Conservation (phyloP, 805 yeast genomes). For the Sungouiozyma ichnusensis region DNA sequence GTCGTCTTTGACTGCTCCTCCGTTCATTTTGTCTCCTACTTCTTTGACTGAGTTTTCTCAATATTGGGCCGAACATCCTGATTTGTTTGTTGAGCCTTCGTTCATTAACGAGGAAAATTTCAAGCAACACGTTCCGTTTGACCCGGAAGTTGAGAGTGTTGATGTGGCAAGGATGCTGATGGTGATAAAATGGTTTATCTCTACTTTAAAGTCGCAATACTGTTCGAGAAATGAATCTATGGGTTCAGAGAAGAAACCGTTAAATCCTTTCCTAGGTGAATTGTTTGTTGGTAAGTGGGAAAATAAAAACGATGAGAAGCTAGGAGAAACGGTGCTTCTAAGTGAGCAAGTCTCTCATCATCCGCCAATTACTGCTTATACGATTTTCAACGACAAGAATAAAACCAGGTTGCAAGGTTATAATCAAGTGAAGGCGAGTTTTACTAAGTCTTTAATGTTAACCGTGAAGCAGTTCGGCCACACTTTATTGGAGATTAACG, state of each 20-base stretch:
- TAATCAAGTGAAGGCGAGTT: slow-evolving; percentile 77
- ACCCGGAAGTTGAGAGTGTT: slow-evolving; percentile 35
- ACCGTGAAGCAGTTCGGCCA: slow-evolving; percentile 90
- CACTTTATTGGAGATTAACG: slow-evolving; percentile 57
- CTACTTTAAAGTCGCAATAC: slow-evolving; percentile 87
- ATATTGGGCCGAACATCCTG: slow-evolving; percentile 93
- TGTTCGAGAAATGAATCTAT: slow-evolving; percentile 82
- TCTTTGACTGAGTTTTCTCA: slow-evolving; percentile 86
- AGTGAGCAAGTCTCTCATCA: slow-evolving; percentile 96
- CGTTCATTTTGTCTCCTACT: slow-evolving; percentile 85
- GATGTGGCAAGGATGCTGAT: slow-evolving; percentile 49
- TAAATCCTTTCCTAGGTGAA: slow-evolving; percentile 95
- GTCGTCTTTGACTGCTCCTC: slow-evolving; percentile 93
- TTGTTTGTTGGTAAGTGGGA: slow-evolving; percentile 84
- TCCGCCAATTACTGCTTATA: slow-evolving; percentile 94
- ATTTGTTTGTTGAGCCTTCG: slow-evolving; percentile 66
- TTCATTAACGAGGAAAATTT: slow-evolving; percentile 23
- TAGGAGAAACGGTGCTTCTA: slow-evolving; percentile 69
- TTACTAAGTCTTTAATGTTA: slow-evolving; percentile 64
- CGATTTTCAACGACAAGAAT: slow-evolving; percentile 63
- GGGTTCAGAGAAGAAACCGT: slow-evolving; percentile 96
- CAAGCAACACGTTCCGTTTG: slow-evolving; percentile 8
- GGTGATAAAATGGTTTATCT: slow-evolving; percentile 83
- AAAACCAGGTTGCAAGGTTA: slow-evolving; percentile 73
- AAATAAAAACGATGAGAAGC: slow-evolving; percentile 38